Evolutionary conservation across 1,139 yeast genomes (phyloP), one percentile per base, ranked within the genome.

Genomic region (Pichia kudriavzevii): DNA sequence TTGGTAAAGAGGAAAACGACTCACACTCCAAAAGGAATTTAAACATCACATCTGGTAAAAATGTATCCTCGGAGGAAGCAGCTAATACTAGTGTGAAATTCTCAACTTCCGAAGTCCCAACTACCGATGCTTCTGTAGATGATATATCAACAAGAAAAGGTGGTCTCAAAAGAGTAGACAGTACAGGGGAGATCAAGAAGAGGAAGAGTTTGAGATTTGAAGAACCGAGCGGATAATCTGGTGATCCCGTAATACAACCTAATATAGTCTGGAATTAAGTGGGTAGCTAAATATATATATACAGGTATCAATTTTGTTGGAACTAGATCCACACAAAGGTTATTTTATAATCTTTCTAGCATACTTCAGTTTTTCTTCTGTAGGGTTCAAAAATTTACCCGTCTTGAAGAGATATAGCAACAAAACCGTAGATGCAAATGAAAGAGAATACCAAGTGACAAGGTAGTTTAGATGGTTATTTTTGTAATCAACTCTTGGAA

Each of bases 361-460:
- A 44, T 68, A 73, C 36, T 51, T 63, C 45, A 69, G 36, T 44
- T 69, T 70, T 19, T 67, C 73, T 16, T 55, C 51, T 39, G 60
- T 53, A 30, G 59, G 73, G 48, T 47, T 68, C 38, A 47, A 58
- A 48, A 53, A 53, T 55, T 53, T 74, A 53, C 56, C 62, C 55
- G 71, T 75, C 49, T 60, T 70, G 42, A 80, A 53, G 9, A 83
- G 75, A 22, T 70, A 58, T 35, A 73, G 57, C 17, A 88, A 65
- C 55, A 83, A 68, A 22, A 78, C 73, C 0, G 87, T 53, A 31
- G 94, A 80, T 25, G 82, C 71, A 26, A 80, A 50, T 1, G 87
- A 76, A 28, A 87, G 70, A 0, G 94, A 95, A 56, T 84, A 91
- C 99, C 99, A 91, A 1, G 99, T 91, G 16, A 85, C 73, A 50